phyloP scores from a whole-genome alignment of 1,139 yeast species.

The Candida sanyaensis region DNA sequence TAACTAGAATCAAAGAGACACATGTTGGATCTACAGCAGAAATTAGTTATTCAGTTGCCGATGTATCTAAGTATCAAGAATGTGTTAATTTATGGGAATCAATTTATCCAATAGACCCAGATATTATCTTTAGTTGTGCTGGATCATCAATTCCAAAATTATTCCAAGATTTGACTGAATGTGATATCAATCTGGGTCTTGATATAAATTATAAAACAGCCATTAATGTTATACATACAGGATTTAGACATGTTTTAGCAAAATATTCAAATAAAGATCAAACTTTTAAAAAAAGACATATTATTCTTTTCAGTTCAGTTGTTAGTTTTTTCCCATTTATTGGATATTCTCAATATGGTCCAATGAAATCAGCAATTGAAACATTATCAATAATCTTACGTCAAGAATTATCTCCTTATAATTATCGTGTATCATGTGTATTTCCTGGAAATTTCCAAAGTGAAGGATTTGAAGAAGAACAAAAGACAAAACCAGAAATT shows the following conservation, averaged over 20 bases:
- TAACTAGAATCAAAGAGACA: constrained; percentile 36
- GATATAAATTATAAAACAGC: constrained; percentile 74
- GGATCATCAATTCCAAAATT: constrained; percentile 84
- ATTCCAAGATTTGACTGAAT: constrained; percentile 63
- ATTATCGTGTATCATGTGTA: constrained; percentile 61
- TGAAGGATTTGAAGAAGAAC: constrained; percentile 85
- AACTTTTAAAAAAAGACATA: constrained; percentile 47
- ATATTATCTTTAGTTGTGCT: constrained; percentile 81
- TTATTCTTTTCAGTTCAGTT: constrained; percentile 78
- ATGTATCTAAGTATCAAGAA: constrained; percentile 58
- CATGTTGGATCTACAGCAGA: constrained; percentile 22
- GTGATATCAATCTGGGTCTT: constrained; percentile 63
- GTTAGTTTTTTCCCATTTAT: constrained; percentile 84
- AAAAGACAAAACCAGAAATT: constrained; percentile 81
- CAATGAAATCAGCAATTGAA: constrained; percentile 80
- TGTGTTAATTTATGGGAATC: constrained; percentile 43
- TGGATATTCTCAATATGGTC: constrained; percentile 91
- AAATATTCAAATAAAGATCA: constrained; percentile 10
- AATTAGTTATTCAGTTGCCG: constrained; percentile 58
- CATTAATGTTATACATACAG: constrained; percentile 66
- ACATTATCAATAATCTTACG: constrained; percentile 74
- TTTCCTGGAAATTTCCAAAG: constrained; percentile 90
- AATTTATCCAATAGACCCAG: constrained; percentile 51
- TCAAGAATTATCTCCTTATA: constrained; percentile 75
- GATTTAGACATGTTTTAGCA: constrained; percentile 40